These are phyloP conservation scores for Talaromyces sp. DNA, from an alignment of 2,329 filamentous ascomycete genomes.

Conservation along the genomic window DNA sequence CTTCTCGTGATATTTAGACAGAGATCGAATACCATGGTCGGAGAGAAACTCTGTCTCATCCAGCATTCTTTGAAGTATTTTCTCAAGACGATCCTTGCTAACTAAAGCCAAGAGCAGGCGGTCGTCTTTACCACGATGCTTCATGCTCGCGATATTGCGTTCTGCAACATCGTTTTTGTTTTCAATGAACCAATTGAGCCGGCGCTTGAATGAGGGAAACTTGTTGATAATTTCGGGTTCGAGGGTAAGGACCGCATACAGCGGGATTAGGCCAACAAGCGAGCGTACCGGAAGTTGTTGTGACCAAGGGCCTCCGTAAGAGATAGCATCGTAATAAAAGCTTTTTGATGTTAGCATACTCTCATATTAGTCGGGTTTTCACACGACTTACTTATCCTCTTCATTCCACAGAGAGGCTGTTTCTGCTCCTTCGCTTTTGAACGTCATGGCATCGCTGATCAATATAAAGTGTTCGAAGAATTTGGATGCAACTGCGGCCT, in stretches of 20 bases:
- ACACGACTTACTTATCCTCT: conserved; percentile 56
- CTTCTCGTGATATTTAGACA: conserved; percentile 87
- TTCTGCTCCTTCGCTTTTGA: conserved; percentile 64
- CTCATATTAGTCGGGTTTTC: background rate
- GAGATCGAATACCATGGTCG: conserved; percentile 80
- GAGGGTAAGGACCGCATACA: conserved; percentile 85
- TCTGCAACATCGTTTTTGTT: conserved; percentile 81
- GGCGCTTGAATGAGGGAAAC: conserved; percentile 86
- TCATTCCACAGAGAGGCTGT: conserved; percentile 95
- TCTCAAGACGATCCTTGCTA: conserved; percentile 83
- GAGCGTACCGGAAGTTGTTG: conserved; percentile 90
- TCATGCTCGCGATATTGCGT: conserved; percentile 90
- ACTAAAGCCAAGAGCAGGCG: conserved; percentile 83
- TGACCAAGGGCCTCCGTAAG: conserved; percentile 88
- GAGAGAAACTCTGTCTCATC: conserved; percentile 91
- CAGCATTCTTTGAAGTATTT: conserved; percentile 86
- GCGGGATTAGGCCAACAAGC: conserved; percentile 84
- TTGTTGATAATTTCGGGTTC: conserved; percentile 91
- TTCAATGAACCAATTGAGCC: conserved; percentile 89
- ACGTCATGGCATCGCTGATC: conserved; percentile 96
- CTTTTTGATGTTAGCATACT: conserved; percentile 31
- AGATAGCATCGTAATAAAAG: conserved; percentile 98
- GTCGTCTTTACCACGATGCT: conserved; percentile 82
- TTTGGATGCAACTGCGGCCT: conserved; percentile 71
- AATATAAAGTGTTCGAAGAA: conserved; percentile 99